phyloP scores from a whole-genome alignment of 108 stramenopile species.

The Pseudonitzschia pungens region DNA sequence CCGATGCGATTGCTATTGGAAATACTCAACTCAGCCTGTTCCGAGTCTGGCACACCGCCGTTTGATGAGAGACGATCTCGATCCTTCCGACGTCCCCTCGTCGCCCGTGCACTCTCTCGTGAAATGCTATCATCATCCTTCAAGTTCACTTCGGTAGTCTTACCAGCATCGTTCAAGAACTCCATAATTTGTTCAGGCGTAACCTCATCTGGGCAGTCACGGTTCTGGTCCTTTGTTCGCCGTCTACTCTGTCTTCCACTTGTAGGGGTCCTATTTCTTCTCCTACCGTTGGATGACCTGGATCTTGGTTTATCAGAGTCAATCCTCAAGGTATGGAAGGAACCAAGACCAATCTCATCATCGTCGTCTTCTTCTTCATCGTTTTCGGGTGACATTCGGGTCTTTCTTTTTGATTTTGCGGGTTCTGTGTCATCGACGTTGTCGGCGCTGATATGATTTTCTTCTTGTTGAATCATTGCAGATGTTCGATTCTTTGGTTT shows the following conservation, averaged over 20 bases:
- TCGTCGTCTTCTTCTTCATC: conserved; percentile 10
- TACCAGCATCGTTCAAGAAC: not conserved
- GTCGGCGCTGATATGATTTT: not conserved
- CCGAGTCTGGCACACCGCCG: not conserved
- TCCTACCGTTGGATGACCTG: not conserved
- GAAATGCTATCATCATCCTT: conserved; percentile 18
- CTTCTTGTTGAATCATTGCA: not conserved
- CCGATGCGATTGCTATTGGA: conserved; percentile 5
- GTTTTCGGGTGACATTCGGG: conserved; percentile 9
- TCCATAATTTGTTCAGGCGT: not conserved
- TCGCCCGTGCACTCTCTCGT: not conserved
- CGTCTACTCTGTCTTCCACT: conserved; percentile 22
- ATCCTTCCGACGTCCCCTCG: not conserved
- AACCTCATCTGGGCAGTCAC: conserved; percentile 8
- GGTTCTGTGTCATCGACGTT: not conserved
- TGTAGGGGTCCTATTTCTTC: conserved; percentile 7
- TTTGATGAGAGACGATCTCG: not conserved
- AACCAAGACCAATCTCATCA: conserved; percentile 12
- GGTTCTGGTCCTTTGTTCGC: conserved; percentile 11
- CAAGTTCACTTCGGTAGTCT: not conserved
- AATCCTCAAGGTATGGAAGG: conserved; percentile 27
- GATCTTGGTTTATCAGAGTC: conserved; percentile 23
- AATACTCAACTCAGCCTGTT: not conserved
- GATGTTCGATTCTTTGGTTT: conserved; percentile 6
- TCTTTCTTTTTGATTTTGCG: conserved; percentile 21